These are phyloP conservation scores for Margaritispora aquatica DNA, from an alignment of 495 filamentous ascomycete genomes.

Conservation along the genomic window DNA sequence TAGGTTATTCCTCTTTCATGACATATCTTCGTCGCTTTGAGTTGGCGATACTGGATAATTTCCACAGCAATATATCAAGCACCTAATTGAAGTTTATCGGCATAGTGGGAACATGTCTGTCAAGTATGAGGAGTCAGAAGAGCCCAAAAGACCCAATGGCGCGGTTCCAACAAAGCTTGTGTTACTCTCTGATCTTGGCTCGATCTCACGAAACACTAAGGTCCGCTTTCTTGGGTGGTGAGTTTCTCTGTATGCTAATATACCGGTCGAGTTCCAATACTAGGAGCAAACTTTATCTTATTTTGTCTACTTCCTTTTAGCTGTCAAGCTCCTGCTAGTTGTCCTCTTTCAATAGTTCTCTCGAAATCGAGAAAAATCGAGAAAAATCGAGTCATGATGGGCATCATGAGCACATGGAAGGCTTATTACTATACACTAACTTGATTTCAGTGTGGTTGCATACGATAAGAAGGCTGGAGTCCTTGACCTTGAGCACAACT, in stretches of 20 bases:
- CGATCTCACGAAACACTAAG: conserved; percentile 52
- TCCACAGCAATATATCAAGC: no score
- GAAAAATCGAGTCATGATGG: no score
- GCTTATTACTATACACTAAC: background rate
- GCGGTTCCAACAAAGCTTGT: conserved; percentile 13
- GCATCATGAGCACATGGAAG: no score
- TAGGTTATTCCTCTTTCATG: background rate
- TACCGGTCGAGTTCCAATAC: no score
- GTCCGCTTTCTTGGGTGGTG: conserved; percentile 92
- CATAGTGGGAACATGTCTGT: no score
- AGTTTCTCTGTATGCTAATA: conserved; percentile 31
- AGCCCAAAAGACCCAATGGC: conserved; percentile 20
- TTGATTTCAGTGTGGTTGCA: conserved; percentile 51
- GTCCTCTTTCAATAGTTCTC: no score
- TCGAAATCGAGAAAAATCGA: background rate
- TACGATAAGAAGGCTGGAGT: conserved; percentile 57
- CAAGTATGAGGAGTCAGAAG: no score
- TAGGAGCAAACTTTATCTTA: no score
- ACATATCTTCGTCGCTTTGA: no score
- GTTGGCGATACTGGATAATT: no score
- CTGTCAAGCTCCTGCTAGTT: background rate
- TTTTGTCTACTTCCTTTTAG: background rate
- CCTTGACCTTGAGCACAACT: conserved; percentile 61
- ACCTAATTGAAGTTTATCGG: no score
- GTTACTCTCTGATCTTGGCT: conserved; percentile 20